Percentiles rank a stretch among this genome's conserved stretches.
phyloP scores from a whole-genome alignment of 768 basidiomycete species.

The Coprinopsis strossmayeri region DNA sequence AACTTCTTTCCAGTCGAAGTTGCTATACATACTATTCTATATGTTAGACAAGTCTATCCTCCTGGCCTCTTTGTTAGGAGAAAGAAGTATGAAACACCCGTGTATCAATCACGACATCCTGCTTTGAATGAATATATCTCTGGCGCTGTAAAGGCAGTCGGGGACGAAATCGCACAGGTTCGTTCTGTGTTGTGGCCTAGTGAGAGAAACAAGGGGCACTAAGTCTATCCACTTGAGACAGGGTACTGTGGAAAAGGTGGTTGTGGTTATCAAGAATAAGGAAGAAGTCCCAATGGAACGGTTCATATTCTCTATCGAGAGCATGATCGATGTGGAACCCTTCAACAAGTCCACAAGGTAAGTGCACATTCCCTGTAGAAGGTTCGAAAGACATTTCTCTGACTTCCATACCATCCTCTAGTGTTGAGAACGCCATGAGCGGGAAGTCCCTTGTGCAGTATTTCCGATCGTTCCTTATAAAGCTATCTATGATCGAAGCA shows the following conservation, averaged over 20 bases:
- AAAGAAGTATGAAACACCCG: conserved; percentile 86
- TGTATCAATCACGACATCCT: conserved; percentile 92
- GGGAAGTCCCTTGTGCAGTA: conserved; percentile 58
- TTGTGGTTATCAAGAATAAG: conserved; percentile 80
- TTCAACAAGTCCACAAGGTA: conserved; percentile 70
- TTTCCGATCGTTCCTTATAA: conserved; percentile 79
- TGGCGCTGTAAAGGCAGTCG: conserved; percentile 77
- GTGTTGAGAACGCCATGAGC: conserved; percentile 68
- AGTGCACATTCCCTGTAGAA: conserved; percentile 7
- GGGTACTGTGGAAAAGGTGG: conserved; percentile 76
- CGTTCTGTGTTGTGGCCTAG: conserved; percentile 16
- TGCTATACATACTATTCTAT: conserved; percentile 88
- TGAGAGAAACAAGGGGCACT: too few species aligned
- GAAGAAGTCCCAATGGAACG: conserved; percentile 81
- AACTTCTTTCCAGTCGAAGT: conserved; percentile 67
- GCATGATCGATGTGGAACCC: conserved; percentile 65
- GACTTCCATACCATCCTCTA: conserved; percentile 20
- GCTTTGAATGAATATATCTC: conserved; percentile 83
- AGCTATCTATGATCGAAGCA: conserved; percentile 71
- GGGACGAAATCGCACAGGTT: conserved; percentile 69
- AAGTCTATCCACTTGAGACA: conserved; percentile 19
- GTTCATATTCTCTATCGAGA: conserved; percentile 83
- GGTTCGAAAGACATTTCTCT: not conserved
- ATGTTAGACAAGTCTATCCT: conserved; percentile 87
- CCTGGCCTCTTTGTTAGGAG: conserved; percentile 80